These are phyloP conservation scores for Euphorbia tirucalli DNA, from an alignment of 345 rosid species.

Conservation along the genomic window DNA sequence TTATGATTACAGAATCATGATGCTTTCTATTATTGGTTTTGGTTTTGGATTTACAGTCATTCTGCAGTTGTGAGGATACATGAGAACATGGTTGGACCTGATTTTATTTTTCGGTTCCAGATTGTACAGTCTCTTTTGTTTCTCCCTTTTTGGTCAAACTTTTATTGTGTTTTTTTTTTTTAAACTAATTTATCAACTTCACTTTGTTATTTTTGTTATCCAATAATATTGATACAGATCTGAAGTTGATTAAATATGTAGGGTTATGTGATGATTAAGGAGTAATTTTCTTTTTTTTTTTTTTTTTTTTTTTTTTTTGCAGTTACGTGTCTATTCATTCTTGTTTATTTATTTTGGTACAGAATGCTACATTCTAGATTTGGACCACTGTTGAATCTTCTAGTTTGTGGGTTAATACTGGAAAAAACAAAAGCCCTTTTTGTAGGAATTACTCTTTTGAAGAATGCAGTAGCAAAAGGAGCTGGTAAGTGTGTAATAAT, in stretches of 20 bases:
- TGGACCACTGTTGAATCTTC: conserved; percentile 42
- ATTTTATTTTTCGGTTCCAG: background rate
- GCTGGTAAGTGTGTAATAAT: conserved; percentile 53
- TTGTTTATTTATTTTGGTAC: conserved; percentile 19
- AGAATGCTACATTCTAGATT: conserved; percentile 61
- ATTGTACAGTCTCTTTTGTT: background rate
- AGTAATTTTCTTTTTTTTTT: background rate
- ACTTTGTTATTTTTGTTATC: background rate
- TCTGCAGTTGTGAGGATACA: too few relatives aligned
- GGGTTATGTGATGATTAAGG: conserved; percentile 9
- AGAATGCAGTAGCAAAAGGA: conserved; percentile 69
- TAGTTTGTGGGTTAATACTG: conserved; percentile 38
- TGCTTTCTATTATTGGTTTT: background rate
- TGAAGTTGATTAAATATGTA: conserved; percentile 1
- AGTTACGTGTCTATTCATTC: too few relatives aligned
- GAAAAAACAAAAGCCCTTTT: conserved; percentile 44
- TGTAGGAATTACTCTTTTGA: conserved; percentile 56
- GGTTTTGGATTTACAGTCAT: too few relatives aligned
- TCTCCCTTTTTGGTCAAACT: background rate
- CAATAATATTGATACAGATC: conserved; percentile 5
- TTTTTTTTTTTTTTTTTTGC: background rate
- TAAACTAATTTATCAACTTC: background rate
- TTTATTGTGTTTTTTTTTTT: background rate
- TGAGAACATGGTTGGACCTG: too few relatives aligned
- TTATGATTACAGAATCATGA: background rate